phyloP scores from a whole-genome alignment of 148 eudicot species.

The Rhododendron simsii region DNA sequence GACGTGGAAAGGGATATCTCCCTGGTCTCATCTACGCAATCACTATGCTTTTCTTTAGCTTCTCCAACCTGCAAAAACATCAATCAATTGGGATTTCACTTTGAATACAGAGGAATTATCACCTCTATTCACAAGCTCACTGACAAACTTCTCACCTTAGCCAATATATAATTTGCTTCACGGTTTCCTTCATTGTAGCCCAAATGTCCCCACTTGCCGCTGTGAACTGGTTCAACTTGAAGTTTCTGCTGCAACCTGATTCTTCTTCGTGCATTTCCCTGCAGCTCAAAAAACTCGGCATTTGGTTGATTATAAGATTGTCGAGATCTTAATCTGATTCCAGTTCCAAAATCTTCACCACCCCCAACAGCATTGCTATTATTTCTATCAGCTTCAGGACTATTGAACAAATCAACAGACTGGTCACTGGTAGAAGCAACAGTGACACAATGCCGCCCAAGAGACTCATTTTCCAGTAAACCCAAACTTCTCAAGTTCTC shows the following conservation, averaged over 20 bases:
- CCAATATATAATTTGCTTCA: conserved; percentile 3
- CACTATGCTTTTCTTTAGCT: conserved; percentile 2
- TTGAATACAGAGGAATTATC: background rate
- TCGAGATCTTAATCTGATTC: conserved; percentile 45
- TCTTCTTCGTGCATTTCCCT: conserved; percentile 81
- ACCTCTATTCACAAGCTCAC: background rate
- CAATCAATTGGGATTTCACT: background rate
- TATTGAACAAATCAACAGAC: conserved; percentile 18
- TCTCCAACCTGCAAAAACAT: conserved; percentile 25
- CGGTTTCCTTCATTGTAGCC: conserved; percentile 12
- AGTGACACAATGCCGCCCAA: background rate
- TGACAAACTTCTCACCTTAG: conserved; percentile 26
- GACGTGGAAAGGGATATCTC: background rate
- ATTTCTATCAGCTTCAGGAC: conserved; percentile 10
- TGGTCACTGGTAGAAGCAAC: conserved; percentile 22
- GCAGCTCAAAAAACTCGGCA: conserved; percentile 18
- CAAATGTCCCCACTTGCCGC: conserved; percentile 11
- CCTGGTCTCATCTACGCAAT: conserved; percentile 3
- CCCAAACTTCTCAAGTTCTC: background rate
- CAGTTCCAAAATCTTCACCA: conserved; percentile 24
- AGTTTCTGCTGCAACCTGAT: conserved; percentile 42
- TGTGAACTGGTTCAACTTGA: conserved; percentile 15
- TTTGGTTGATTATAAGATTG: conserved; percentile 13
- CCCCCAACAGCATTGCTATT: conserved; percentile 10
- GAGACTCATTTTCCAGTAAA: background rate